Base-by-base conservation (phyloP, 1,284 basidiomycete genomes). In the Tilletia setariae region DNA sequence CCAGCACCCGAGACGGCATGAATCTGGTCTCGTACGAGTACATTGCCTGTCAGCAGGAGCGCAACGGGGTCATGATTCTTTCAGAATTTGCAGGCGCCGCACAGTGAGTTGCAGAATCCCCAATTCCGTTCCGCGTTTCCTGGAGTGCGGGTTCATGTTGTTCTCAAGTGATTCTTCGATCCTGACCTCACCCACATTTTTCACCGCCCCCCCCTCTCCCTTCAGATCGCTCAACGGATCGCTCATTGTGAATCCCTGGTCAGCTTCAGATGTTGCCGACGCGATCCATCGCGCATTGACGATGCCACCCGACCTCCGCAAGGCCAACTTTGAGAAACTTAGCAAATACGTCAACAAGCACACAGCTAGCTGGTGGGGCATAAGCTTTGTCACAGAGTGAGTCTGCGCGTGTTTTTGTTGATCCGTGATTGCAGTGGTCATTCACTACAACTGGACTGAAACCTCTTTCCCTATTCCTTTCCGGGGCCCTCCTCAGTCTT, bases 21-120 rank as follows among this genome's bases (percentile, higher is more conserved):
- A 99, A 99, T 84, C 85, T 99, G 80, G 94, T 98, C n/a, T 96
- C 94, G 11, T 98, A 98, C 85, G 96, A 98, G 83, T 98, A 98
- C 84, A 91, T 98, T 78, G 94, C 95, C 0, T 94, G 93, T 78
- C 96, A 98, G 82, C 89, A 92, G 77, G 89, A 91, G 66, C 88
- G 90, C 19, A 92, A 97, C 78, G 96, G 95, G 47, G 92, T 92
- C 13, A 94, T 98, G 91, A 95, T 98, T 80, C 87, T 98, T 9
- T 97, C 94, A 70, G 95, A 98, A 83, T 98, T 98, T 79, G 94
- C 96, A 0, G 96, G 95, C 61, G 95, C 96, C 1, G 95, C 96
- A 9, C 96, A 98, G 85, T 92, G 67, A 73, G 83, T 80, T 1
- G 16, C 8, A 21, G 47, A 43, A 49, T 23, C 19, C 19, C 46